phyloP scores from a whole-genome alignment of 1,139 yeast species.

The Suhomyces ambrosiae region DNA sequence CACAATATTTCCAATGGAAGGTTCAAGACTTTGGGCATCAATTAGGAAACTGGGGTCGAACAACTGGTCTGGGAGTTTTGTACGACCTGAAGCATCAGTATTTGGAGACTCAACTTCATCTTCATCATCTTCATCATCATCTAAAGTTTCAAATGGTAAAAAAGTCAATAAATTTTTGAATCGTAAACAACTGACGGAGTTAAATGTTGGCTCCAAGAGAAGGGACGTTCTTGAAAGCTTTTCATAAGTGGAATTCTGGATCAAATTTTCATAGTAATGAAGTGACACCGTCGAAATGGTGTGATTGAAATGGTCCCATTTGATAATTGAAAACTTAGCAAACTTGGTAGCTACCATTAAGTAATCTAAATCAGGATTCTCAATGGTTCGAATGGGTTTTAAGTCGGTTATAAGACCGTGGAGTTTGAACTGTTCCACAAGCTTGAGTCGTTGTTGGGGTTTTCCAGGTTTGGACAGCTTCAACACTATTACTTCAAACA shows the following conservation, averaged over 20 bases:
- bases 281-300: constrained; percentile 71
- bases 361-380: constrained; percentile 56
- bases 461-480: constrained; percentile 24
- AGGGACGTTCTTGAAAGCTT: constrained; percentile 50
- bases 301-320: constrained; percentile 62
- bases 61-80: constrained; percentile 18
- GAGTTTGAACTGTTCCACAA: constrained; percentile 67
- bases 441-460: constrained; percentile 43
- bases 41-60: constrained; percentile 58
- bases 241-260: constrained; percentile 54
- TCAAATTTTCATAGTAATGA: constrained; percentile 81
- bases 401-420: constrained; percentile 72
- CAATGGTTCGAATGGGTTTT: constrained; percentile 53
- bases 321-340: constrained; percentile 77
- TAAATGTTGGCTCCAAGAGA: constrained; percentile 63
- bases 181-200: constrained; percentile 62
- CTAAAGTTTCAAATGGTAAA: constrained; percentile 60
- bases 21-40: constrained; percentile 58
- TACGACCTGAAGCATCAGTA: constrained; percentile 13
- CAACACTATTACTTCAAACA: constrained; percentile 50
- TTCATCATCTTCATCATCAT: constrained; percentile 47
- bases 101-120: constrained; percentile 28
- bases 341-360: constrained; percentile 67
- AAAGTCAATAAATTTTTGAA: constrained; percentile 75
- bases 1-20: constrained; percentile 58